Evolutionary conservation across 805 yeast genomes (phyloP).

Genomic region (Myxozyma melibiosi): DNA sequence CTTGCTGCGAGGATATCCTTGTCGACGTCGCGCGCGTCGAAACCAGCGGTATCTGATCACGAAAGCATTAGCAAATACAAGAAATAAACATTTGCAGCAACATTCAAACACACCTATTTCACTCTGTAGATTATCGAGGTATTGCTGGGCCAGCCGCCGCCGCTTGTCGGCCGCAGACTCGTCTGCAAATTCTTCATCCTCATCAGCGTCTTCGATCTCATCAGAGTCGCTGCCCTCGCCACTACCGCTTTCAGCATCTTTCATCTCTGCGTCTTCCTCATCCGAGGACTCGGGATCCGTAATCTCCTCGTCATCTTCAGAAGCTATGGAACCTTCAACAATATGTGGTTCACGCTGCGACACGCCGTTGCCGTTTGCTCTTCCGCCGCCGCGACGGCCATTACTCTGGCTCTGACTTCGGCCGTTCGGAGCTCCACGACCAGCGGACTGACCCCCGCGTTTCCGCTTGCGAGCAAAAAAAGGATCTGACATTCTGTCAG

Average conservation of each 20-base stretch:
- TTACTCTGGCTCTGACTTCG: not conserved
- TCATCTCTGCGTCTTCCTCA: conserved; percentile 14
- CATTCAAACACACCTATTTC: conserved; percentile 44
- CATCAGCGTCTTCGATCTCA: conserved; percentile 46
- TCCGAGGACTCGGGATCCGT: conserved; percentile 29
- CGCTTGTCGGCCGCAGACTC: conserved; percentile 93
- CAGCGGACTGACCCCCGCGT: conserved; percentile 10
- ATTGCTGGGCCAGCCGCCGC: conserved; percentile 90
- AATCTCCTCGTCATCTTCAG: conserved; percentile 35
- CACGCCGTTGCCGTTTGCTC: not conserved
- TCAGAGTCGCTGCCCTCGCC: conserved; percentile 34
- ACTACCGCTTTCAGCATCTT: conserved; percentile 35
- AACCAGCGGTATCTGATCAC: conserved; percentile 50
- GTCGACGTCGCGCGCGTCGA: conserved; percentile 90
- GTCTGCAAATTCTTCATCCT: conserved; percentile 31
- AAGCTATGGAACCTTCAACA: conserved; percentile 3
- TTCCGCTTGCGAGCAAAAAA: conserved; percentile 32
- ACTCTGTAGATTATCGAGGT: conserved; percentile 72
- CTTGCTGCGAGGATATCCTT: conserved; percentile 80
- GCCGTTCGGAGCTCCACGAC: conserved; percentile 2
- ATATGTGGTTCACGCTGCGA: conserved; percentile 2
- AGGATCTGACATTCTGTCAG: conserved; percentile 29
- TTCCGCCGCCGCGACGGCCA: not conserved
- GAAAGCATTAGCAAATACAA: not conserved
- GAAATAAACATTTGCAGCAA: not conserved